Percentiles rank a stretch among this genome's conserved stretches.
These are phyloP conservation scores for Tothia fuscella DNA, from an alignment of 2,329 filamentous ascomycete genomes.

Conservation along the genomic window DNA sequence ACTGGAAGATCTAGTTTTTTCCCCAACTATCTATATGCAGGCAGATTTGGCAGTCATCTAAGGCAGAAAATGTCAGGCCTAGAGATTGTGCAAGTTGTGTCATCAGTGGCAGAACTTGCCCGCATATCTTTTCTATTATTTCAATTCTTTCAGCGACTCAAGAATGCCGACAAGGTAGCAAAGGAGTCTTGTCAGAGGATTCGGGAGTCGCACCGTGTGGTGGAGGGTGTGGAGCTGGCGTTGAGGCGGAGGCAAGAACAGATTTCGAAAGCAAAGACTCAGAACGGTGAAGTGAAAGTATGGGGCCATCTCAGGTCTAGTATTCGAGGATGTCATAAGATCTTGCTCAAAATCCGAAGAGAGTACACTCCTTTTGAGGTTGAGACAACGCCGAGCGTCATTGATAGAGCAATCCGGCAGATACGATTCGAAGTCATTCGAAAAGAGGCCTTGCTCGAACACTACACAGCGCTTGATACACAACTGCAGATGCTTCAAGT, in stretches of 20 bases:
- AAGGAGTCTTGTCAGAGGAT: neutral
- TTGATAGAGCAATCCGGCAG: neutral
- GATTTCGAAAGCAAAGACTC: neutral
- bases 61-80: constrained; percentile 16
- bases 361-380: neutral
- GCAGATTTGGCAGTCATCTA: constrained; percentile 36
- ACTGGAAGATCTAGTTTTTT: too few species aligned
- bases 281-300: neutral
- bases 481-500: neutral
- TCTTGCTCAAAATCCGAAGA: neutral
- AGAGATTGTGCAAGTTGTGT: neutral
- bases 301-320: neutral
- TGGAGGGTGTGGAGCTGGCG: neutral
- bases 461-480: neutral
- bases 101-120: neutral
- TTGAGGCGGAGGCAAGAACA: neutral
- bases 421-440: neutral
- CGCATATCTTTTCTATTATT: neutral
- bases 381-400: neutral
- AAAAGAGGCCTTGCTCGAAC: neutral
- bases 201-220: neutral
- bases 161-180: neutral
- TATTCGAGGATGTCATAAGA: neutral
- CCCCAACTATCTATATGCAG: too few species aligned
- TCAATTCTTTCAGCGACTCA: neutral